These are phyloP conservation scores for Alternaria longipes DNA, from an alignment of 2,329 filamentous ascomycete genomes.

Conservation along the genomic window DNA sequence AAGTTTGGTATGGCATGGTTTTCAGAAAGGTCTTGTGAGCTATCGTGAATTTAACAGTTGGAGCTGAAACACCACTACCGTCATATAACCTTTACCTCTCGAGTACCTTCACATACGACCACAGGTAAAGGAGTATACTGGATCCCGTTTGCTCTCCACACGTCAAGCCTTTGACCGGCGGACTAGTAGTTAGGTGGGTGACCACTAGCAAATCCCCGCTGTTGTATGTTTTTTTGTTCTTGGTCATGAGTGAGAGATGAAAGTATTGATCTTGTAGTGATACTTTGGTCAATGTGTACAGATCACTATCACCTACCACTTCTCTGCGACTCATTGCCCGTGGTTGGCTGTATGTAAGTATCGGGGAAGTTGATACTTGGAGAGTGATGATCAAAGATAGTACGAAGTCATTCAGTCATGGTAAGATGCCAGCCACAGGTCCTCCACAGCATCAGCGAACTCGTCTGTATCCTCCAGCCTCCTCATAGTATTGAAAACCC, in stretches of 20 bases:
- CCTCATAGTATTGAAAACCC: too few relatives aligned
- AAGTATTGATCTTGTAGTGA: background rate
- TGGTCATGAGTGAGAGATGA: background rate
- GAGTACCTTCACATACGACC: background rate
- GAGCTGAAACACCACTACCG: background rate
- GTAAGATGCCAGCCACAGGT: too few relatives aligned
- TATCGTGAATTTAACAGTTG: background rate
- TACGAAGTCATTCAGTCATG: too few relatives aligned
- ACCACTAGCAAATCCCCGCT: background rate
- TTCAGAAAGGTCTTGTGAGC: conserved; percentile 24
- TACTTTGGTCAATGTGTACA: background rate
- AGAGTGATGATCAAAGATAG: too few relatives aligned
- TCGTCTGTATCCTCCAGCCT: too few relatives aligned
- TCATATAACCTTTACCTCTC: background rate
- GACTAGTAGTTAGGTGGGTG: conserved; percentile 1
- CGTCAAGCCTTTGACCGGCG: background rate
- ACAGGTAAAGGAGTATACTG: background rate
- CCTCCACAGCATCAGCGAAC: too few relatives aligned
- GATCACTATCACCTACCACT: background rate
- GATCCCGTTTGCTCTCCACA: background rate
- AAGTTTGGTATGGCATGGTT: conserved; percentile 52
- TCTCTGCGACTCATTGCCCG: too few relatives aligned
- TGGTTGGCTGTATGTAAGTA: too few relatives aligned
- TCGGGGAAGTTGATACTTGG: too few relatives aligned
- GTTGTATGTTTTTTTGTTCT: conserved; percentile 1